These are phyloP conservation scores for Kodamaea jinghongensis DNA, from an alignment of 805 yeast species.

Conservation along the genomic window DNA sequence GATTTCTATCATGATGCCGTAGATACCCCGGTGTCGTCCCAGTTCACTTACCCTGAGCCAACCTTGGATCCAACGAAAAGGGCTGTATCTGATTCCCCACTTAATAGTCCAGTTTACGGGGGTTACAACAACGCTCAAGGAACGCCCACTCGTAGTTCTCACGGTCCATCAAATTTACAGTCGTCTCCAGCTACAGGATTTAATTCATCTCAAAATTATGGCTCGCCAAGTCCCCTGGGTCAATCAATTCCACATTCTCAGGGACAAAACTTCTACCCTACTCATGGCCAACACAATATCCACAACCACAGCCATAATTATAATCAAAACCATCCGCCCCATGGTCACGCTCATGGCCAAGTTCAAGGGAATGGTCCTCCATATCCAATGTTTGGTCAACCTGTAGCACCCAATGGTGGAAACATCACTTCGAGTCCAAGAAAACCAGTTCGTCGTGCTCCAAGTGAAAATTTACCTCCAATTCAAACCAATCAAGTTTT, in stretches of 20 bases:
- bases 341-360: background rate
- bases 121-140: too few species aligned
- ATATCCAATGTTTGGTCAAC: too few species aligned
- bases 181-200: too few species aligned
- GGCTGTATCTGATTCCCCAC: background rate
- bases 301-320: too few species aligned
- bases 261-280: background rate
- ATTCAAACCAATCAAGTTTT: constrained; percentile 1
- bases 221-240: background rate
- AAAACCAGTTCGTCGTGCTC: background rate
- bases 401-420: too few species aligned
- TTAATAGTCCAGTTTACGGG: too few species aligned
- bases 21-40: constrained; percentile 1
- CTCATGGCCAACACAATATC: background rate
- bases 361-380: too few species aligned
- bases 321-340: background rate
- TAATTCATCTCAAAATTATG: too few species aligned
- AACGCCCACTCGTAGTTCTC: too few species aligned
- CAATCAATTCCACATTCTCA: too few species aligned
- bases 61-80: background rate
- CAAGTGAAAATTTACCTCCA: constrained; percentile 4
- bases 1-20: constrained; percentile 6
- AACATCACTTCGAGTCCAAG: constrained; percentile 1
- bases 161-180: too few species aligned
- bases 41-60: background rate